Base-by-base conservation (phyloP, 306 rosid genomes). In the Casuarina equisetifolia region DNA sequence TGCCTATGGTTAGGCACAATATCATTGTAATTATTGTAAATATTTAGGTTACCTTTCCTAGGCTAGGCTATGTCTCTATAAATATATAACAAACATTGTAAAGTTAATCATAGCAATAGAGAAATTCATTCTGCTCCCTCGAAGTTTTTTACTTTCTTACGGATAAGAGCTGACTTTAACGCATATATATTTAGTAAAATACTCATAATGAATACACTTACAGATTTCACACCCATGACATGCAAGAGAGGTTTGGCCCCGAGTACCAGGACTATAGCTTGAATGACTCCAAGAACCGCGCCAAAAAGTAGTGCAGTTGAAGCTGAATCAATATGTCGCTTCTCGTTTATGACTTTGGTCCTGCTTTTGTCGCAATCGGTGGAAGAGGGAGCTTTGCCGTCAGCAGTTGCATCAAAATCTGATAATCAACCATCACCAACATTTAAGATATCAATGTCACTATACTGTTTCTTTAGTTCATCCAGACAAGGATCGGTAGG, bases 241-340 rank as follows among this genome's bases (percentile, higher is more conserved):
- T 87, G 84, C 83, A 95, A 79, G 45, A 95, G 87, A 83, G 86
- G 85, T 76, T 80, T 91, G 78, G 99, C 92, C 32, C 86, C 88
- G 71, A 90, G 82, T 69, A 90, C 54, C 76, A 95, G 98, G 16
- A 86, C 82, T 74, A 84, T 74, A 48, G 97, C 91, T 86, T 95
- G 99, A 54, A 92, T 44, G 15, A 92, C 90, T 48, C 99, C 99
- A 51, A 95, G 92, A 45, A 90, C 75, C 69, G 85, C 39, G 39
- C 97, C 99, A 75, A 95, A 92, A 45, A 92, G 90, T 69, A 95
- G 84, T n/a, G 99, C 98, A 20, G 99, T 92, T 55, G 99, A 86
- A 46, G 99, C 99, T 51, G 99, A 91, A 66, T 97, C 97, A 44
- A 95, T 87, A 53, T 86, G 91, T 17, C 79, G 25, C 82, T 81